Conservation (phyloP, 305 asterid genomes). For the Ilex paraguariensis region DNA sequence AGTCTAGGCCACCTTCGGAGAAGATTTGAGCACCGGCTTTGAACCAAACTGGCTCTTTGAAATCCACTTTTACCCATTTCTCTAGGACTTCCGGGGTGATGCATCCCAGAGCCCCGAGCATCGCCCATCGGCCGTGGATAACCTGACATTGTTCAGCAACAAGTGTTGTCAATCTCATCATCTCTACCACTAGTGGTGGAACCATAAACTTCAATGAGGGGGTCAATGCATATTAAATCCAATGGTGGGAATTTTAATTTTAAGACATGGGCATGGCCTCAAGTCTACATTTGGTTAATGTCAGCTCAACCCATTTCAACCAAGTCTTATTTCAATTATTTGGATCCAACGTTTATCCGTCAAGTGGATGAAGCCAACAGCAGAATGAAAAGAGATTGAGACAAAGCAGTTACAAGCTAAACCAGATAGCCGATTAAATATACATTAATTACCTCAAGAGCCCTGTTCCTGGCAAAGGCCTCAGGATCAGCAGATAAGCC, state of each 20-base stretch:
- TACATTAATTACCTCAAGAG: constrained; percentile 51
- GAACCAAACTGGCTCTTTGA: constrained; percentile 85
- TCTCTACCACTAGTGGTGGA: neutral
- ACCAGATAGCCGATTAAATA: neutral
- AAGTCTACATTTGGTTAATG: too few species aligned
- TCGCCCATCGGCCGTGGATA: constrained; percentile 77
- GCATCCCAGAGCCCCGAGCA: constrained; percentile 84
- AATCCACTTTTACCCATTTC: constrained; percentile 44
- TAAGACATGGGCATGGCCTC: too few species aligned
- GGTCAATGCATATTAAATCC: too few species aligned
- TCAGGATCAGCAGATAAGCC: constrained; percentile 86
- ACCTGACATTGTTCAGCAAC: constrained; percentile 28
- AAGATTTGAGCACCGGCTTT: constrained; percentile 79
- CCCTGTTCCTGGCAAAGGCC: constrained; percentile 77
- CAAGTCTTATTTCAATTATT: too few species aligned
- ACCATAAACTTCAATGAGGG: too few species aligned
- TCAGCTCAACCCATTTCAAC: too few species aligned
- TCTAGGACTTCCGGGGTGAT: constrained; percentile 69
- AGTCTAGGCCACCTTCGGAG: constrained; percentile 71
- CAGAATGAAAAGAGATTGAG: too few species aligned
- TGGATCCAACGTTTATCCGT: too few species aligned
- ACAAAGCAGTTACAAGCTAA: too few species aligned
- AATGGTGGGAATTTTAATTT: too few species aligned
- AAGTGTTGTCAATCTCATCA: neutral
- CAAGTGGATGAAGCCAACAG: too few species aligned